Evolutionary conservation across 2,329 filamentous ascomycete species (phyloP).

Genomic region (Fusarium chaquense): DNA sequence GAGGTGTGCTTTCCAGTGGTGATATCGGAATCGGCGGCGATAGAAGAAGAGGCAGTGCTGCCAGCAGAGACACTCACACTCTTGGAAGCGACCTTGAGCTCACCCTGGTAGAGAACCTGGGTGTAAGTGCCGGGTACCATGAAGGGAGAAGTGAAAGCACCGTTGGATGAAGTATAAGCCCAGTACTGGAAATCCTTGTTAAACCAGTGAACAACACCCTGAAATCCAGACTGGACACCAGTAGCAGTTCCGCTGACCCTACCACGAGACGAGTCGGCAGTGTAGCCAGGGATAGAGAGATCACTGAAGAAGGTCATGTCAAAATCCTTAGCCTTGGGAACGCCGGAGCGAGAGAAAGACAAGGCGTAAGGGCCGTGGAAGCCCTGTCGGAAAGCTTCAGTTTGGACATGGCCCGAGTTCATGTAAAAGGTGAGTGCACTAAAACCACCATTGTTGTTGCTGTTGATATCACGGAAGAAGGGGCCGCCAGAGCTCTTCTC

Average conservation of each 20-base stretch:
- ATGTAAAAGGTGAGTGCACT: constrained; percentile 75
- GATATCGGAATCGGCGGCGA: constrained; percentile 61
- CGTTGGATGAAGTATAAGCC: constrained; percentile 65
- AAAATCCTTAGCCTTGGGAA: constrained; percentile 60
- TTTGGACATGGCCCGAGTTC: constrained; percentile 74
- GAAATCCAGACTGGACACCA: constrained; percentile 64
- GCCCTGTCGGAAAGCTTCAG: constrained; percentile 71
- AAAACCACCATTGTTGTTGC: constrained; percentile 70
- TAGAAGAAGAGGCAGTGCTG: constrained; percentile 60
- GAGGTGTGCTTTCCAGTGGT: constrained; percentile 61
- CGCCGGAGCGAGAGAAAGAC: constrained; percentile 68
- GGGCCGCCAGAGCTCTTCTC: constrained; percentile 75
- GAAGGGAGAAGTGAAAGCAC: constrained; percentile 71
- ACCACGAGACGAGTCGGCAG: constrained; percentile 67
- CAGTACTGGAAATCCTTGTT: constrained; percentile 74
- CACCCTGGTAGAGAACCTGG: constrained; percentile 73
- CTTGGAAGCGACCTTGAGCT: constrained; percentile 65
- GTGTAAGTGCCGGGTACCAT: constrained; percentile 78
- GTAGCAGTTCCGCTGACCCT: constrained; percentile 70
- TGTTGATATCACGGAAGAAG: constrained; percentile 74
- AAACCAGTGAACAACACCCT: constrained; percentile 74
- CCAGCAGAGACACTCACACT: constrained; percentile 64
- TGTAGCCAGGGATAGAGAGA: constrained; percentile 69
- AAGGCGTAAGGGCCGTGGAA: constrained; percentile 75
- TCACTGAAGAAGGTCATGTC: constrained; percentile 71